Evolutionary conservation across 1,284 basidiomycete species (phyloP).

Genomic region (Chiua sp.): DNA sequence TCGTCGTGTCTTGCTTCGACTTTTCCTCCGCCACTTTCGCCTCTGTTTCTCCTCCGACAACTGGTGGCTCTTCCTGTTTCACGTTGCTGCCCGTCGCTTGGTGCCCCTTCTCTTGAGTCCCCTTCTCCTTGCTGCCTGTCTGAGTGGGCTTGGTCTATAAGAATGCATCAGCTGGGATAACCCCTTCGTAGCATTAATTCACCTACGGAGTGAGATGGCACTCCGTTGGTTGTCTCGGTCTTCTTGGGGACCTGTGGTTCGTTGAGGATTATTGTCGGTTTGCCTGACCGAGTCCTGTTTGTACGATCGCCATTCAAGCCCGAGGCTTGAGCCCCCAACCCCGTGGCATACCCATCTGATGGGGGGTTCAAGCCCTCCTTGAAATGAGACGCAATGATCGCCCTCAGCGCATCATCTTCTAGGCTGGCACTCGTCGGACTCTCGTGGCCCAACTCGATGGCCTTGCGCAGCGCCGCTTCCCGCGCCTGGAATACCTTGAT

Average conservation of each 20-base stretch:
- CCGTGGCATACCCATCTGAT: conserved; percentile 21
- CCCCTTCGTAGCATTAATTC: neutral
- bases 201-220: conserved; percentile 11
- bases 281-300: neutral
- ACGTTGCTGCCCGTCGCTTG: neutral
- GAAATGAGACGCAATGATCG: conserved; percentile 37
- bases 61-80: neutral
- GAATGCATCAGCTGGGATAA: neutral
- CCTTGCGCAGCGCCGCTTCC: conserved; percentile 54
- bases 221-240: neutral
- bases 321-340: conserved; percentile 27
- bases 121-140: too few relatives aligned
- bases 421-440: conserved; percentile 47
- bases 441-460: conserved; percentile 40
- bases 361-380: conserved; percentile 17
- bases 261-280: conserved; percentile 11
- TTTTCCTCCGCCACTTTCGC: neutral
- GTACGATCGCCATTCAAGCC: conserved; percentile 8
- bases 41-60: neutral
- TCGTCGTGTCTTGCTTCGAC: neutral
- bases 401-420: conserved; percentile 42
- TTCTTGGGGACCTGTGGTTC: conserved; percentile 22
- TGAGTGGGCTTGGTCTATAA: conserved; percentile 2
- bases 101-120: neutral
- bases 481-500: conserved; percentile 62